Evolutionary conservation across 352 stramenopile genomes (phyloP).

Genomic region (Saprolegnia parasitica): DNA sequence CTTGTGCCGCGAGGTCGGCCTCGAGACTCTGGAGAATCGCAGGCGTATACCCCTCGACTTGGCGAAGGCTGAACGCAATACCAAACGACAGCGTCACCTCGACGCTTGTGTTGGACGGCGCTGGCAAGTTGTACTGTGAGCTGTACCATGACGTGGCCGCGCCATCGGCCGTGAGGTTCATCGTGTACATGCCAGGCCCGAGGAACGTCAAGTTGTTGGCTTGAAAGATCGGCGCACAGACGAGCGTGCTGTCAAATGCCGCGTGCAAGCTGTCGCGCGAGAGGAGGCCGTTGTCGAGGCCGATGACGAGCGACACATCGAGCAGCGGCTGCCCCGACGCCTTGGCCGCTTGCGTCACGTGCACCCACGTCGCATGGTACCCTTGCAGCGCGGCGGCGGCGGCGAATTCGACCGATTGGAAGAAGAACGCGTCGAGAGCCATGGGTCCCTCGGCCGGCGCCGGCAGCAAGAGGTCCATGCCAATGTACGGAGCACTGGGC

Average conservation of each 20-base stretch:
- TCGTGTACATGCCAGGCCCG: background rate
- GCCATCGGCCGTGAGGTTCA: conserved; percentile 1
- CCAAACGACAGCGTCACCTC: background rate
- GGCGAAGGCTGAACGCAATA: conserved; percentile 5
- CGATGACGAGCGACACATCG: background rate
- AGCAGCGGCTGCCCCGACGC: background rate
- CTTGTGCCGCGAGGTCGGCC: background rate
- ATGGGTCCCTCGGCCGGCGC: background rate
- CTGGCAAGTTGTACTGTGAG: background rate
- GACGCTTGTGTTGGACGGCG: background rate
- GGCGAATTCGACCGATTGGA: conserved; percentile 2
- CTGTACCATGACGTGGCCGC: background rate
- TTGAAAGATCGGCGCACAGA: background rate
- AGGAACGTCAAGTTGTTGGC: conserved; percentile 6
- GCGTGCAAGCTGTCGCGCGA: background rate
- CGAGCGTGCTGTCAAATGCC: background rate
- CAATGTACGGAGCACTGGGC: background rate
- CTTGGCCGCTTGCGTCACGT: background rate
- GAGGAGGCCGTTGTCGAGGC: background rate
- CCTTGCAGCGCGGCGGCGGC: background rate
- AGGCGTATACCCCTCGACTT: background rate
- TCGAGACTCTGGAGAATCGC: background rate
- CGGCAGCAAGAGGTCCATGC: background rate
- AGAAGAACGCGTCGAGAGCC: conserved; percentile 7
- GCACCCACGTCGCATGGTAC: conserved; percentile 4